phyloP scores from a whole-genome alignment of 495 filamentous ascomycete species.

The Aspergillus cristatus region DNA sequence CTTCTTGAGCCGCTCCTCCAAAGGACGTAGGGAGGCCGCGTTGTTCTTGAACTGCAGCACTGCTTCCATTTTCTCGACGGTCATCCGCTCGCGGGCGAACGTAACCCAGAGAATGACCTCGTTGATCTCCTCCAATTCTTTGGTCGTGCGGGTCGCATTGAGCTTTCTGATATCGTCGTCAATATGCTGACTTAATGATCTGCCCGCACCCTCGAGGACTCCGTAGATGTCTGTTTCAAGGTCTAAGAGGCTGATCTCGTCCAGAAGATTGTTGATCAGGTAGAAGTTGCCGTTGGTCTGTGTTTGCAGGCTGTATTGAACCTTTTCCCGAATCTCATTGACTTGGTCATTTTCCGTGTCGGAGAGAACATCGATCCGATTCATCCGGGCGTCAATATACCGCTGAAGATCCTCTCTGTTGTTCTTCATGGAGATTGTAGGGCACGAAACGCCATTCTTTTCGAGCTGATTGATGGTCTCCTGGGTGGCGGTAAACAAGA shows the following conservation, averaged over 20 bases:
- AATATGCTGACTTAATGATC: conserved; percentile 1
- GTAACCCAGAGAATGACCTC: conserved; percentile 6
- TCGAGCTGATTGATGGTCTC: conserved; percentile 1
- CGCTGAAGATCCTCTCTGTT: conserved; percentile 3
- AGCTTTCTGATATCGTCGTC: neutral
- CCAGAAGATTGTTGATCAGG: conserved; percentile 2
- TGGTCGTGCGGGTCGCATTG: neutral
- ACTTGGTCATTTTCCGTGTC: conserved; percentile 1
- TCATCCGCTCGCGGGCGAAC: conserved; percentile 1
- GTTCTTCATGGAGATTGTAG: conserved; percentile 1
- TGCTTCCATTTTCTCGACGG: conserved; percentile 1
- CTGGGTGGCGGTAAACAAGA: conserved; percentile 4
- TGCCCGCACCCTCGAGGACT: conserved; percentile 1
- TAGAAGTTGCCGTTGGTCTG: conserved; percentile 3
- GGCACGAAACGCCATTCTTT: neutral
- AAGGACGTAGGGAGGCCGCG: neutral
- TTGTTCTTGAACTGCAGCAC: conserved; percentile 2
- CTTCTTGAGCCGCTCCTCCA: conserved; percentile 1
- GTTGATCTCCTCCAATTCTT: conserved; percentile 5
- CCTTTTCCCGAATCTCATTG: neutral
- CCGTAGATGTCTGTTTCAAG: conserved; percentile 3
- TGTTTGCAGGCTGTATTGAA: conserved; percentile 1
- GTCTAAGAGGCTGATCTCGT: conserved; percentile 5
- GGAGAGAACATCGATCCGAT: conserved; percentile 4
- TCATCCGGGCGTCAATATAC: conserved; percentile 4